phyloP scores from a whole-genome alignment of 345 rosid species.

The Pseudoturritis turrita region DNA sequence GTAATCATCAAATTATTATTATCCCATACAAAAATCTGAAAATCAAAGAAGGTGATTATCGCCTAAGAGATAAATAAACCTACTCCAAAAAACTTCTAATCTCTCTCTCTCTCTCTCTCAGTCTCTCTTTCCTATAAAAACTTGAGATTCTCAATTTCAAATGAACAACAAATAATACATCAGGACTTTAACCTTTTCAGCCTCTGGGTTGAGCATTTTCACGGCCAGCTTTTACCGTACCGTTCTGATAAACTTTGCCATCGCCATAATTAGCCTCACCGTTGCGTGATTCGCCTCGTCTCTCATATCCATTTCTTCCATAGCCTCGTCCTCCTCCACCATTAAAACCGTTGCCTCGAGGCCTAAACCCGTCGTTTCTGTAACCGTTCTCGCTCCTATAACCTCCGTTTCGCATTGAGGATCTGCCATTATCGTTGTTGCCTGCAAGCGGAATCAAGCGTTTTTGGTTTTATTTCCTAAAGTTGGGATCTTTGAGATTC shows the following conservation, averaged over 20 bases:
- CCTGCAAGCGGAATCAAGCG: slow-evolving; percentile 32
- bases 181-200: background rate
- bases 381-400: slow-evolving; percentile 50
- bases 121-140: slow-evolving; percentile 14
- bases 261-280: slow-evolving; percentile 5
- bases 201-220: slow-evolving; percentile 14
- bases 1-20: background rate
- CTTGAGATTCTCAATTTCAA: slow-evolving; percentile 14
- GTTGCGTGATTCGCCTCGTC: slow-evolving; percentile 36
- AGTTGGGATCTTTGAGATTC: slow-evolving; percentile 5
- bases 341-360: slow-evolving; percentile 38
- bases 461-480: background rate
- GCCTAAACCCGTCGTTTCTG: slow-evolving; percentile 47
- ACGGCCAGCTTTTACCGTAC: slow-evolving; percentile 9
- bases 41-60: background rate
- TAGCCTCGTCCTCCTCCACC: slow-evolving; percentile 36
- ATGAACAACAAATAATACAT: background rate
- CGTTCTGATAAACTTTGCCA: slow-evolving; percentile 39
- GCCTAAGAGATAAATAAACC: slow-evolving; percentile 5
- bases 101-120: background rate
- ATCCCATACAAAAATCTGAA: slow-evolving; percentile 2
- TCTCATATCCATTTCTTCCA: slow-evolving; percentile 43
- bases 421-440: slow-evolving; percentile 37
- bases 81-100: background rate
- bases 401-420: slow-evolving; percentile 42